Conservation (phyloP, 1,284 basidiomycete species). For the Trichosporon sp. region DNA sequence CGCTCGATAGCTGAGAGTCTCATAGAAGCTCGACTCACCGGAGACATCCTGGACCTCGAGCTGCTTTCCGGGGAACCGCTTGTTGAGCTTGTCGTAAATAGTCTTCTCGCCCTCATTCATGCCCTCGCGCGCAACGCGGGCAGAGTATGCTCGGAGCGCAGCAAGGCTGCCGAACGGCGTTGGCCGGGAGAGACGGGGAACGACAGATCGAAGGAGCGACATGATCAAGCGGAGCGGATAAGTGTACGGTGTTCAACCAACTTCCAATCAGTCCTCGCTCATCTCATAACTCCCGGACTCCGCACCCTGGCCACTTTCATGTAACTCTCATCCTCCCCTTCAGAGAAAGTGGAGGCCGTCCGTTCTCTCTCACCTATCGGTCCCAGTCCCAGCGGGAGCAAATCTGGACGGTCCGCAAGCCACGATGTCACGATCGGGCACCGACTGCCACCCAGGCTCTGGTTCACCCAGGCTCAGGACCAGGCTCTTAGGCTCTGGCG, state of each 20-base stretch:
- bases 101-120: slow-evolving; percentile 59
- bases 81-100: slow-evolving; percentile 67
- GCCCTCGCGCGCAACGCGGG: slow-evolving; percentile 7
- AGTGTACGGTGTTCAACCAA: neutral
- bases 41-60: slow-evolving; percentile 83
- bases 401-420: neutral
- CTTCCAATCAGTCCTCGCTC: neutral
- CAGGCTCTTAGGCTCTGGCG: too few species aligned
- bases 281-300: neutral
- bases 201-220: slow-evolving; percentile 1
- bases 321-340: too few species aligned
- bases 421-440: slow-evolving; percentile 3
- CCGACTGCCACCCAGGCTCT: too few species aligned
- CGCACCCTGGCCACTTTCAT: too few species aligned
- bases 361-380: too few species aligned
- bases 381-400: slow-evolving; percentile 4
- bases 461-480: too few species aligned
- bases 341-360: slow-evolving; percentile 2
- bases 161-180: neutral
- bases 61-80: slow-evolving; percentile 66
- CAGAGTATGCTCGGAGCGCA: slow-evolving; percentile 9
- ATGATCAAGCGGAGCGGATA: neutral
- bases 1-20: too few species aligned
- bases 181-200: neutral
- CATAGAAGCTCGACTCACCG: slow-evolving; percentile 52